phyloP scores from a whole-genome alignment of 176 grass and related monocot species.

The Cocos nucifera region DNA sequence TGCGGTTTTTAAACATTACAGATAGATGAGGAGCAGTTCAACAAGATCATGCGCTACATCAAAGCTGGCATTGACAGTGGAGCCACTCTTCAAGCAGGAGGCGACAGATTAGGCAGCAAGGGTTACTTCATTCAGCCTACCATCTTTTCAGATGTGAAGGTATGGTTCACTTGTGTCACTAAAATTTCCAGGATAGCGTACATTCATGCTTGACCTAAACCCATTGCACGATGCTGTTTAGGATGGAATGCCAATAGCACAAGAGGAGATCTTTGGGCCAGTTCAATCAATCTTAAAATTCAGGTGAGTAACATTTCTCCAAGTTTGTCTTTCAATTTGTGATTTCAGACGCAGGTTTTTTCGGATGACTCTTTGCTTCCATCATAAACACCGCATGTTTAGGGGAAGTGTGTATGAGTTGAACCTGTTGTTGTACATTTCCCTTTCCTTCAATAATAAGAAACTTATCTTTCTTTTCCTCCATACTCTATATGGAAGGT shows the following conservation, averaged over 20 bases:
- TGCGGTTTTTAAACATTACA: conserved; percentile 17
- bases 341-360: no score
- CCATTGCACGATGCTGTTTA: conserved; percentile 6
- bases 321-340: background rate
- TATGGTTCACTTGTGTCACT: background rate
- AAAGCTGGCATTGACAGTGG: conserved; percentile 48
- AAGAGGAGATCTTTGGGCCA: conserved; percentile 89
- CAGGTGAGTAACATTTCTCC: conserved; percentile 30
- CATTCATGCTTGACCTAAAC: background rate
- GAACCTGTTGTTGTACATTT: no score
- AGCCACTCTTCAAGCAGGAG: conserved; percentile 64
- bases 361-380: no score
- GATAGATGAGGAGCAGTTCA: conserved; percentile 85
- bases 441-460: no score
- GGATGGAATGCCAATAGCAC: conserved; percentile 81
- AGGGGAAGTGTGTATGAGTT: no score
- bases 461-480: no score
- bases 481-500: no score
- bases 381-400: no score
- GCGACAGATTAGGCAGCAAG: conserved; percentile 40
- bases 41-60: conserved; percentile 69
- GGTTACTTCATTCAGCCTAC: conserved; percentile 91
- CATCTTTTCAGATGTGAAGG: conserved; percentile 70
- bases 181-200: background rate
- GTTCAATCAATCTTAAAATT: conserved; percentile 97